These are phyloP conservation scores for Cryptosporidium andersoni DNA, from an alignment of 169 alveolate species.

Conservation along the genomic window DNA sequence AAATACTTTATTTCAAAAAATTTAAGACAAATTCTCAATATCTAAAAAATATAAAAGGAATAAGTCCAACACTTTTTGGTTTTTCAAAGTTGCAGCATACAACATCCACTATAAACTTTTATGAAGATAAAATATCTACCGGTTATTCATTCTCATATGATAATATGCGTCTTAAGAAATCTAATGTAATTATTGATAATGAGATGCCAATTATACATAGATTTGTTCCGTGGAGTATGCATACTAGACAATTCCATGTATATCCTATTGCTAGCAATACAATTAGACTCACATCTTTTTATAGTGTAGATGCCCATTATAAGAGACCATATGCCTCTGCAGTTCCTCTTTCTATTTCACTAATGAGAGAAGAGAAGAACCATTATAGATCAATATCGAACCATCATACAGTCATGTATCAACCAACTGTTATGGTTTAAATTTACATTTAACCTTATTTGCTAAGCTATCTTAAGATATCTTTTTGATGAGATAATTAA, in stretches of 20 bases:
- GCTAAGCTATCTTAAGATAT: too few relatives aligned
- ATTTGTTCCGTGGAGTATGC: not conserved
- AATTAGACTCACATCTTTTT: constrained; percentile 6
- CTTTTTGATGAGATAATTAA: too few relatives aligned
- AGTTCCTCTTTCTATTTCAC: not conserved
- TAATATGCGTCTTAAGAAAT: too few relatives aligned
- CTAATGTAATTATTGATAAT: not conserved
- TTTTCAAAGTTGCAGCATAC: too few relatives aligned
- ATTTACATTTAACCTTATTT: not conserved
- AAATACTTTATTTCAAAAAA: constrained; percentile 4
- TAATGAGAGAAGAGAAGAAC: not conserved
- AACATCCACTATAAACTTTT: too few relatives aligned
- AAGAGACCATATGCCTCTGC: constrained; percentile 40
- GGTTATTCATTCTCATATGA: not conserved
- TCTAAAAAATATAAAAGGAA: constrained; percentile 1
- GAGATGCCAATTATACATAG: not conserved
- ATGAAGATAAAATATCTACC: not conserved
- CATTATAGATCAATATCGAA: constrained; percentile 1
- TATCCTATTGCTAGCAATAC: constrained; percentile 11
- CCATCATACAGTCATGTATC: not conserved
- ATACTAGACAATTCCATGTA: constrained; percentile 24
- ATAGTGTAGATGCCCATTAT: constrained; percentile 1
- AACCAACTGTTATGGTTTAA: constrained; percentile 48
- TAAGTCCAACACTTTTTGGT: constrained; percentile 5
- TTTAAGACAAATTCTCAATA: not conserved